Conservation (phyloP, 371 early-diverging fungal species). For the Chytridiales sp. region DNA sequence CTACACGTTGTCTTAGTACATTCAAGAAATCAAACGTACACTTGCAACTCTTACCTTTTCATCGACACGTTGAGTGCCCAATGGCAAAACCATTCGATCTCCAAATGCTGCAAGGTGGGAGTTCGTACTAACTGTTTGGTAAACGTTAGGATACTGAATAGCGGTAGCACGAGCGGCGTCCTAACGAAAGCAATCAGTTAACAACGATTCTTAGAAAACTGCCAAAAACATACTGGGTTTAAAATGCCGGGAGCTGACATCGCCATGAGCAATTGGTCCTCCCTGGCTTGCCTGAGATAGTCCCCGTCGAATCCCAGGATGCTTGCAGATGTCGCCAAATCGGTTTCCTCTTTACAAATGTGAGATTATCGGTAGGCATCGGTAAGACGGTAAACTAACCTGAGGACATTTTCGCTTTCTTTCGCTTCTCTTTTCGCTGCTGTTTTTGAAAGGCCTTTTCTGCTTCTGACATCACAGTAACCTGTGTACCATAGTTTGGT, state of each 20-base stretch:
- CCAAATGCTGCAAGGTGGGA: conserved; percentile 41
- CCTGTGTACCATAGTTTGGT: conserved; percentile 62
- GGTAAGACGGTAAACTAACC: conserved; percentile 16
- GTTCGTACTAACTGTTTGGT: conserved; percentile 34
- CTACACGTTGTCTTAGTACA: conserved; percentile 6
- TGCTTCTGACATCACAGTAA: conserved; percentile 70
- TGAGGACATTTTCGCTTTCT: conserved; percentile 32
- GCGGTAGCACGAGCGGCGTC: not conserved
- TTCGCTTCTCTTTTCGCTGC: conserved; percentile 69
- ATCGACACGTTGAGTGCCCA: conserved; percentile 43
- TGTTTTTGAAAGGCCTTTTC: conserved; percentile 66
- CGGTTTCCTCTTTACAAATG: conserved; percentile 22
- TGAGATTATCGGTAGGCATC: not conserved
- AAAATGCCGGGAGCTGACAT: conserved; percentile 23
- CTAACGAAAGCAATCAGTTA: not conserved
- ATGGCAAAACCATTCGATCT: conserved; percentile 39
- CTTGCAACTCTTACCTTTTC: conserved; percentile 23
- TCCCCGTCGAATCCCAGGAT: conserved; percentile 49
- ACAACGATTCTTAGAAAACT: not conserved
- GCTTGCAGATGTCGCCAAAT: conserved; percentile 21
- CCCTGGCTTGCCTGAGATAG: conserved; percentile 36
- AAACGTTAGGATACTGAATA: conserved; percentile 46
- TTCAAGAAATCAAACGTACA: not conserved
- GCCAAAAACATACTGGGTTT: conserved; percentile 23
- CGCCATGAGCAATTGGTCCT: conserved; percentile 37